Evolutionary conservation across 495 filamentous ascomycete genomes (phyloP).

Genomic region (Lichina pygmaea): DNA sequence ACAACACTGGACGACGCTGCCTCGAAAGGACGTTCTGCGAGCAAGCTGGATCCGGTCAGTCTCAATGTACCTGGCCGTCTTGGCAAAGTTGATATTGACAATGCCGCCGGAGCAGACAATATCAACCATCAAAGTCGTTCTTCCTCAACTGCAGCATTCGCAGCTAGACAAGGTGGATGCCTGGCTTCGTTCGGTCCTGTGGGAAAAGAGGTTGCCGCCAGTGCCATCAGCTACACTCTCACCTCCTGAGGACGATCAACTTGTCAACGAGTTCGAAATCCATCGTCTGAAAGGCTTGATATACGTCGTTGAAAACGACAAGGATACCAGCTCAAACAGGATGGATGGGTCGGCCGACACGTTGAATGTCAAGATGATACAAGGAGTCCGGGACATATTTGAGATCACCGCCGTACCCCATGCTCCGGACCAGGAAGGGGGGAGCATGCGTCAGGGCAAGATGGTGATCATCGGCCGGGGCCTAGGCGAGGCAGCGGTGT

Average conservation of each 20-base stretch:
- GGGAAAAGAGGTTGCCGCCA: constrained; percentile 42
- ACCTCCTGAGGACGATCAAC: not conserved
- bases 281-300: constrained; percentile 70
- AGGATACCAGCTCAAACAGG: no score
- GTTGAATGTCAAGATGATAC: constrained; percentile 31
- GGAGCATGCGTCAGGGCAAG: constrained; percentile 24
- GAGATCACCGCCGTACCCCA: constrained; percentile 48
- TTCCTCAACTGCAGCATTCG: constrained; percentile 24
- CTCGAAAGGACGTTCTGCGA: constrained; percentile 24
- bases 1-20: constrained; percentile 20
- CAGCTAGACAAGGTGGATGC: constrained; percentile 37
- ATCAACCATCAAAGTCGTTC: constrained; percentile 46
- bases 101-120: constrained; percentile 31
- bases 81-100: not conserved
- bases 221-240: not conserved
- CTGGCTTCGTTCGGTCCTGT: constrained; percentile 66
- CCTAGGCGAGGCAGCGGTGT: constrained; percentile 11
- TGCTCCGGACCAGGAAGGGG: constrained; percentile 1
- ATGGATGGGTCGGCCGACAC: no score
- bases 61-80: constrained; percentile 30
- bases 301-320: constrained; percentile 15
- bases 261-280: constrained; percentile 29
- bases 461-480: constrained; percentile 57
- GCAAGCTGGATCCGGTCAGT: not conserved
- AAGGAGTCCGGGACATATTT: constrained; percentile 82